A percentile compares a stretch with the other conserved stretches of the same genome.
Conservation (phyloP, 306 rosid genomes). For the Alnus rubra region DNA sequence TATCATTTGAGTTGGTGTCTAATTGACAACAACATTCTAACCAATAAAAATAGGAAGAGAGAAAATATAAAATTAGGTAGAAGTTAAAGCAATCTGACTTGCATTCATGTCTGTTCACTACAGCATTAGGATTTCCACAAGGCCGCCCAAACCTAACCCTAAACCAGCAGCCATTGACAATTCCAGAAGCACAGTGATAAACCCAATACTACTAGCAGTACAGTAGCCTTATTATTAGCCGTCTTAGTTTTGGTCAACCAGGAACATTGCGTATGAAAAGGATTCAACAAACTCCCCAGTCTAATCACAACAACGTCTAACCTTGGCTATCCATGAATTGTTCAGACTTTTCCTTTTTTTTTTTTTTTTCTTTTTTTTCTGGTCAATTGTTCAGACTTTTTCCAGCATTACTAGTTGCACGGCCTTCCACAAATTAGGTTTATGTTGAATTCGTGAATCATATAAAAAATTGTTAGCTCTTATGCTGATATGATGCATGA, state of each 20-base stretch:
- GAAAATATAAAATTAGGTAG: not conserved
- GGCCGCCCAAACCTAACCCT: not conserved
- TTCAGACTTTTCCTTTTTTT: not conserved
- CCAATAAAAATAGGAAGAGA: not conserved
- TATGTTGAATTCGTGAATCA: no score
- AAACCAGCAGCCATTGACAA: slow-evolving; percentile 7
- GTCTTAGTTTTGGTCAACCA: not conserved
- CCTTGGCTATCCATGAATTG: not conserved
- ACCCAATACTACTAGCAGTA: no score
- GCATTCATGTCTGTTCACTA: not conserved
- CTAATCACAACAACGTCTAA: not conserved
- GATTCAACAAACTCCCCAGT: not conserved
- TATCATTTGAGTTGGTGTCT: not conserved
- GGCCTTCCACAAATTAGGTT: not conserved
- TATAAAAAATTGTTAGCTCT: no score
- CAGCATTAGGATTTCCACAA: not conserved
- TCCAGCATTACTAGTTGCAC: not conserved
- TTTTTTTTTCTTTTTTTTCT: no score
- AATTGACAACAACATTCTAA: no score
- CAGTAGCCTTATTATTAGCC: no score
- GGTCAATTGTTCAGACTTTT: not conserved
- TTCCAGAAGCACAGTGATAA: not conserved
- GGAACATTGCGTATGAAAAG: not conserved
- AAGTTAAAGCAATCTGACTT: not conserved
- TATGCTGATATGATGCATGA: no score